phyloP scores from a whole-genome alignment of 176 grass and related monocot genomes.

The Carex myosuroides region DNA sequence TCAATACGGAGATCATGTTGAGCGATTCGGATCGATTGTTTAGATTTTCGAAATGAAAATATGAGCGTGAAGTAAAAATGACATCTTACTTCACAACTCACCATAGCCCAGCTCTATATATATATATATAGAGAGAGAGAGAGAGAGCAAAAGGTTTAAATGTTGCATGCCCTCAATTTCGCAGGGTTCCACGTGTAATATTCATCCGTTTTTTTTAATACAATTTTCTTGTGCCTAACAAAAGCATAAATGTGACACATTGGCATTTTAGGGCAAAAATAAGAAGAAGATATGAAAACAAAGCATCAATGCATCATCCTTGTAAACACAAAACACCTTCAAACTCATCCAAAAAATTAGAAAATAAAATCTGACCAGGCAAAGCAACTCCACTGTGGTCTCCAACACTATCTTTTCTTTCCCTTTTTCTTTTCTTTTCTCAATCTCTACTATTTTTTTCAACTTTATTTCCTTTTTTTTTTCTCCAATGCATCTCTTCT shows the following conservation, averaged over 20 bases:
- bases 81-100: too few relatives aligned
- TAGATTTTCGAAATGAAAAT: too few relatives aligned
- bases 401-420: constrained; percentile 29
- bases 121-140: neutral
- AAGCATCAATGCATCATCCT: neutral
- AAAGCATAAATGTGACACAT: neutral
- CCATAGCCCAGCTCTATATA: too few relatives aligned
- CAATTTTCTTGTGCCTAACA: neutral
- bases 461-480: constrained; percentile 30
- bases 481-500: constrained; percentile 21
- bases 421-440: constrained; percentile 1
- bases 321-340: neutral
- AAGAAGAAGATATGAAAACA: neutral
- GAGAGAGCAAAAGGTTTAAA: neutral
- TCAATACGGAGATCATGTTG: too few relatives aligned
- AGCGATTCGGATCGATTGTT: too few relatives aligned
- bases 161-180: neutral
- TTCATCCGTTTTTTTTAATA: neutral
- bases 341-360: constrained; percentile 6
- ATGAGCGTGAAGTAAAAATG: too few relatives aligned
- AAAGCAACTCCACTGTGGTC: constrained; percentile 25
- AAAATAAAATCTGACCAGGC: neutral
- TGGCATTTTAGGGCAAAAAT: neutral
- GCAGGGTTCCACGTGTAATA: neutral
- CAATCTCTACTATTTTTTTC: neutral